These are phyloP conservation scores for Fusarium tupiense DNA, from an alignment of 2,329 filamentous ascomycete species.

Conservation along the genomic window DNA sequence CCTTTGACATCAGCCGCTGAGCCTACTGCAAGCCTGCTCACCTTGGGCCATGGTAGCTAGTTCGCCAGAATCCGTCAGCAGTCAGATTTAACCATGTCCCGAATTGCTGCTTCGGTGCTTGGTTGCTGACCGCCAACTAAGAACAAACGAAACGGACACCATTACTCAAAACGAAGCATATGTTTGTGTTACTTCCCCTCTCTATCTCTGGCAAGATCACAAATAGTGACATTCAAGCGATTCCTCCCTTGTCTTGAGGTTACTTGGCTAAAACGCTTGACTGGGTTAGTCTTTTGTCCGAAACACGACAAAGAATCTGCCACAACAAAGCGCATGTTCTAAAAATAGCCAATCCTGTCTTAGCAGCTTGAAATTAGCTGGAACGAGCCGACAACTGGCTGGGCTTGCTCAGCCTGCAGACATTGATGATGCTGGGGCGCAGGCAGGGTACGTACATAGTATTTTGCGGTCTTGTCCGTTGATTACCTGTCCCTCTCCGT, in stretches of 20 bases:
- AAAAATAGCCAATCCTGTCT: slow-evolving; percentile 38
- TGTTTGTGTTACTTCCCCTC: slow-evolving; percentile 9
- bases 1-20: slow-evolving; percentile 36
- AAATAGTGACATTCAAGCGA: slow-evolving; percentile 17
- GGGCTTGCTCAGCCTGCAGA: slow-evolving; percentile 1
- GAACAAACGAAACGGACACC: neutral
- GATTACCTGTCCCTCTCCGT: slow-evolving; percentile 3
- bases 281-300: slow-evolving; percentile 30
- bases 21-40: slow-evolving; percentile 34
- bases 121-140: slow-evolving; percentile 36
- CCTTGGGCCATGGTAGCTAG: slow-evolving; percentile 14
- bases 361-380: slow-evolving; percentile 35
- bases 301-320: slow-evolving; percentile 38
- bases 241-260: slow-evolving; percentile 20
- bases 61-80: slow-evolving; percentile 14
- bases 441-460: slow-evolving; percentile 12
- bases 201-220: neutral
- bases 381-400: slow-evolving; percentile 30
- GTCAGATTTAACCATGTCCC: slow-evolving; percentile 40
- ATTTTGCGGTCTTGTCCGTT: slow-evolving; percentile 7
- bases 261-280: slow-evolving; percentile 20
- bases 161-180: neutral
- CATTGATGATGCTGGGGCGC: slow-evolving; percentile 31
- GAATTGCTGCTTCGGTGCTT: slow-evolving; percentile 8
- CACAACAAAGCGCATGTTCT: slow-evolving; percentile 21